Percentiles rank a stretch among this genome's conserved stretches.
Evolutionary conservation across 2,329 filamentous ascomycete species (phyloP).

Genomic region (Diaporthe vexans): DNA sequence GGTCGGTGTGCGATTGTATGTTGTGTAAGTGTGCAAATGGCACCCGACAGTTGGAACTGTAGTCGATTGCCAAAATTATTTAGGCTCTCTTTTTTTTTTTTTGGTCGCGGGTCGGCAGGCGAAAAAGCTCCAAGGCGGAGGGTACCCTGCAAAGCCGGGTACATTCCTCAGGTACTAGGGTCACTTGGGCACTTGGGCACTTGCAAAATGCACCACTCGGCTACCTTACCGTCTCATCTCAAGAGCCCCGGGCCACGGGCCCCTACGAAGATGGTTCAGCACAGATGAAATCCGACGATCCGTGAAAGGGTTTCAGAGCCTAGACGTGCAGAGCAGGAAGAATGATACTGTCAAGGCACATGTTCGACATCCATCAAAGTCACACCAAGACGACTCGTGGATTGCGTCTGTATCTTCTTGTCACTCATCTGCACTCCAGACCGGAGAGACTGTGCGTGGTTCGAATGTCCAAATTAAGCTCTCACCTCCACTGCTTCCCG

Average conservation of each 20-base stretch:
- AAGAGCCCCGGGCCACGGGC: background rate
- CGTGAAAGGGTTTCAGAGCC: too few relatives aligned
- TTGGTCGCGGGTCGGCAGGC: constrained; percentile 15
- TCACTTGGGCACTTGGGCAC: constrained; percentile 2
- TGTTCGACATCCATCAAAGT: background rate
- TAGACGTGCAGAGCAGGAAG: background rate
- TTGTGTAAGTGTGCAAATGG: background rate
- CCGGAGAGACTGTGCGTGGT: background rate
- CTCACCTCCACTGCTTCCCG: constrained; percentile 23
- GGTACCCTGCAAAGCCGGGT: background rate
- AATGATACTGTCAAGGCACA: background rate
- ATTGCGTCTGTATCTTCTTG: constrained; percentile 9
- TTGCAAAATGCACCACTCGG: constrained; percentile 6
- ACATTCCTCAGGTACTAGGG: background rate
- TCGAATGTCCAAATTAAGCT: constrained; percentile 27
- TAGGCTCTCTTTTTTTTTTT: constrained; percentile 32
- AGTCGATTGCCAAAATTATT: constrained; percentile 28
- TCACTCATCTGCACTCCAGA: background rate
- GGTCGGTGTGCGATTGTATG: background rate
- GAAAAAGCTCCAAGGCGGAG: background rate
- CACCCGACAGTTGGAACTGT: background rate
- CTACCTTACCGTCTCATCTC: constrained; percentile 11
- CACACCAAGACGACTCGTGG: background rate
- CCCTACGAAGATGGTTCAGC: background rate
- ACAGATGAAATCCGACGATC: background rate